These are phyloP conservation scores for Vaccinium macrocarpon DNA, from an alignment of 148 eudicot genomes.

Conservation along the genomic window DNA sequence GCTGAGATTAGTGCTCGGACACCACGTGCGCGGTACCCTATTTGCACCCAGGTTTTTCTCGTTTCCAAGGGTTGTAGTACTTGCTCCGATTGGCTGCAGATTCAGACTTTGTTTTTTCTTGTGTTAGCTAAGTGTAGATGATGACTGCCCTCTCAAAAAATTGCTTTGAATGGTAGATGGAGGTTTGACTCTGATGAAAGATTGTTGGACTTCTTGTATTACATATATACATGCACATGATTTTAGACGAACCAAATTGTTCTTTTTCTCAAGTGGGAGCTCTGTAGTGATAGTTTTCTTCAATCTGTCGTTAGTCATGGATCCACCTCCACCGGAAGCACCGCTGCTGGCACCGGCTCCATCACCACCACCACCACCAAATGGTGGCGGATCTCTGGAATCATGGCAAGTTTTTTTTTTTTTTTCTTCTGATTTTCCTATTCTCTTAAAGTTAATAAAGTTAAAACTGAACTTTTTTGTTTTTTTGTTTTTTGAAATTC, in stretches of 20 bases:
- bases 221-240: neutral
- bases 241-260: neutral
- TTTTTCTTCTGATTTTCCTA: neutral
- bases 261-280: neutral
- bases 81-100: neutral
- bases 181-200: constrained; percentile 5
- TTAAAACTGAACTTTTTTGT: neutral
- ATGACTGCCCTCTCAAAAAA: neutral
- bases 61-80: neutral
- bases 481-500: neutral
- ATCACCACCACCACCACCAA: neutral
- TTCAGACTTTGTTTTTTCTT: neutral
- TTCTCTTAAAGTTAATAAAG: neutral
- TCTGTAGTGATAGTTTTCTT: neutral
- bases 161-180: constrained; percentile 19
- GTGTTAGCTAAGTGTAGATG: neutral
- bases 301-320: neutral
- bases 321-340: constrained; percentile 15
- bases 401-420: constrained; percentile 4
- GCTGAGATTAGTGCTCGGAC: no score
- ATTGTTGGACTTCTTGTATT: neutral
- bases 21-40: no score
- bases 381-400: constrained; percentile 6
- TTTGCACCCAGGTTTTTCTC: no score
- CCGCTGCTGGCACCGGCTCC: constrained; percentile 17